Base-by-base conservation (phyloP, 2,329 filamentous ascomycete genomes). In the Apiospora sp. region DNA sequence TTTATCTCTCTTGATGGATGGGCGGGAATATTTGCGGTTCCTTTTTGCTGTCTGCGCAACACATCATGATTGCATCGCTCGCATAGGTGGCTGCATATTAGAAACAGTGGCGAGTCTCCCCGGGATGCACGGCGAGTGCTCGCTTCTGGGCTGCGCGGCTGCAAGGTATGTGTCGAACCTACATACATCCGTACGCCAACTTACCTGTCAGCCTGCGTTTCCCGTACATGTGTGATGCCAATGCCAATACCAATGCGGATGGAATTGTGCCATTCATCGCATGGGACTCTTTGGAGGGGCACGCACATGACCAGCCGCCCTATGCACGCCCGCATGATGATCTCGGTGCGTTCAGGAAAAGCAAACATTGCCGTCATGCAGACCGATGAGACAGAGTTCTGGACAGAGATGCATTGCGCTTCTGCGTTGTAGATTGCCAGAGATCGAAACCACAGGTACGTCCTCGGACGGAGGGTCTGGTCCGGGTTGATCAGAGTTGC, bases 41-140 rank as follows among this genome's bases (percentile, higher is more conserved):
- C 19, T 41, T 61, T 37, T 64, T 37, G 30, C 58, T 64, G 58
- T 58, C 58, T 64, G 58, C 30, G 58, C 58, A 64, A 64, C 58
- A 64, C 58, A 37, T 64, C 58, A 64, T 41, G 58, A 64, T 64
- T 64, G 58, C 58, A 64, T 64, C 58, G 58, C 58, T 34, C 19
- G 58, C 58, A 64, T 64, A 19, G 34, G 34, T 64, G 58, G 58
- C 58, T 34, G 16, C 54, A 37, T 37, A 61, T 37, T 30, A 61
- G 54, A 37, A 61, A 61, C 54, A 64, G 7, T 64, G 30, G 58
- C 30, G 58, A 41, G 58, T 22, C 30, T 64, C 8, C 58, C 30
- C 19, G 58, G 58, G 7, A 41, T 13, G 58, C 30, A 64, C 58
- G 19, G 22, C 30, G 58, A 10, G 30, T 13, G 27, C 30, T 64